Percentiles rank a stretch among this genome's conserved stretches.
phyloP scores from a whole-genome alignment of 148 eudicot genomes.

The Simmondsia chinensis region DNA sequence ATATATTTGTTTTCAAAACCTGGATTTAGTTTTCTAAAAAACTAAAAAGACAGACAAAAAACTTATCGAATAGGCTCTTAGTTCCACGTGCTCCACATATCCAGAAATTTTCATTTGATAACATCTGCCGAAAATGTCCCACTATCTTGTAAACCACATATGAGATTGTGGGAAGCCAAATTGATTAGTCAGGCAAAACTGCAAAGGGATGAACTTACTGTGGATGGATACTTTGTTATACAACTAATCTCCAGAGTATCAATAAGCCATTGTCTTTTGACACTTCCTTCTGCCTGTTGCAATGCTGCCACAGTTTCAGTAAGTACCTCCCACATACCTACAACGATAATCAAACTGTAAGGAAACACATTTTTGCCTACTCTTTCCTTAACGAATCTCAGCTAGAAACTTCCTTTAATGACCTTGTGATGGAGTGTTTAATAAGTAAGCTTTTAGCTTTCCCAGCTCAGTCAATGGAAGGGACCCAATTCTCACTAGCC shows the following conservation, averaged over 20 bases:
- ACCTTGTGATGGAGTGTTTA: constrained; percentile 59
- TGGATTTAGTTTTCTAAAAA: too few species aligned
- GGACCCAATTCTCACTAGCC: constrained; percentile 51
- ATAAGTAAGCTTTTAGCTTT: constrained; percentile 47
- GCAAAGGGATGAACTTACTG: constrained; percentile 31
- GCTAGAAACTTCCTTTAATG: too few species aligned
- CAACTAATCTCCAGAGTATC: constrained; percentile 76
- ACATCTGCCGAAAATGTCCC: too few species aligned
- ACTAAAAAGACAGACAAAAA: too few species aligned
- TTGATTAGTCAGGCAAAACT: background rate
- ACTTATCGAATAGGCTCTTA: too few species aligned
- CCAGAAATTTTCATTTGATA: too few species aligned
- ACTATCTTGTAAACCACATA: background rate
- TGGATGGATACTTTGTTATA: constrained; percentile 70
- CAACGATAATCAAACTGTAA: too few species aligned
- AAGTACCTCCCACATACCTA: constrained; percentile 73
- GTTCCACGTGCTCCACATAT: too few species aligned
- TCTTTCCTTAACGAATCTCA: too few species aligned
- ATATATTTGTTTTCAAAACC: too few species aligned
- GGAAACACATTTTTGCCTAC: too few species aligned
- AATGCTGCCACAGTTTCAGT: constrained; percentile 53
- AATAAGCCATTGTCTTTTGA: constrained; percentile 76
- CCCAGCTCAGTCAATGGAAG: constrained; percentile 61
- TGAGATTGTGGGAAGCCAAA: too few species aligned
- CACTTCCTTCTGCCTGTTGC: constrained; percentile 53